These are phyloP conservation scores for Epithemia pelagica DNA, from an alignment of 108 stramenopile species.

Conservation along the genomic window DNA sequence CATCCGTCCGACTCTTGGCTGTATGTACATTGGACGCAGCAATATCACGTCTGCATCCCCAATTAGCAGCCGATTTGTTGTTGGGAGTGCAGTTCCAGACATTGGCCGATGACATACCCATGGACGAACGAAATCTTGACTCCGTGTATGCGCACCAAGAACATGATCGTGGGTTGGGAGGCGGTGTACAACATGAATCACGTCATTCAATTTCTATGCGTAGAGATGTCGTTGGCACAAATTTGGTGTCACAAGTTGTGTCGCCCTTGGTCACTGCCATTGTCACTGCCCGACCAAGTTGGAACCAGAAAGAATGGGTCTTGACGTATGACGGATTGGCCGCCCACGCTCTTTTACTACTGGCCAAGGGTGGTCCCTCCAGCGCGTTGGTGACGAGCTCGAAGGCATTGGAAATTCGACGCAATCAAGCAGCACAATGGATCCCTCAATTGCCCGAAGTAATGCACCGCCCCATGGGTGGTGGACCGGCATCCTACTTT, in stretches of 20 bases:
- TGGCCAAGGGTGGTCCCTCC: neutral
- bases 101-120: constrained; percentile 22
- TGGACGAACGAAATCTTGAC: constrained; percentile 24
- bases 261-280: constrained; percentile 14
- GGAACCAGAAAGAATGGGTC: neutral
- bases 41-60: constrained; percentile 22
- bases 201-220: constrained; percentile 9
- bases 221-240: neutral
- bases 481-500: neutral
- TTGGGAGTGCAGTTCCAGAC: constrained; percentile 35
- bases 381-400: constrained; percentile 8
- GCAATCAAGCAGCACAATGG: constrained; percentile 6
- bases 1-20: constrained; percentile 24
- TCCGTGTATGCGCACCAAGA: constrained; percentile 12
- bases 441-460: neutral
- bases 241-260: constrained; percentile 30
- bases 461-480: neutral
- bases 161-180: constrained; percentile 34
- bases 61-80: constrained; percentile 27
- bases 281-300: neutral
- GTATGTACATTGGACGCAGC: constrained; percentile 36
- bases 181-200: constrained; percentile 4
- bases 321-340: constrained; percentile 28
- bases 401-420: constrained; percentile 7
- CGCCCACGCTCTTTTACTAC: constrained; percentile 40